Base-by-base conservation (phyloP, 1,284 basidiomycete genomes). In the Cerrena zonata region DNA sequence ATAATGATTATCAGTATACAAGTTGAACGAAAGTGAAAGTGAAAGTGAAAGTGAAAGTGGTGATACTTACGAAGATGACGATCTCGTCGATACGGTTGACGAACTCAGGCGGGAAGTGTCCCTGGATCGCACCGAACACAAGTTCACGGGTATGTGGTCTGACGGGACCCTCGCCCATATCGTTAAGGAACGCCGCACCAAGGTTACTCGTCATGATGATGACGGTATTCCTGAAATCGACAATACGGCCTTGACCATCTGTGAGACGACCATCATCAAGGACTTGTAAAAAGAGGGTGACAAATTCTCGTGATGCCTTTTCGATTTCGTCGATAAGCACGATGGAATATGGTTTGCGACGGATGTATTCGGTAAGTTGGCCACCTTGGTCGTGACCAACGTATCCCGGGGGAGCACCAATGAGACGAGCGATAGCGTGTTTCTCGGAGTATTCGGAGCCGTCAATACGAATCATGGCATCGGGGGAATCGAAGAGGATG, bases 131-230 rank as follows among this genome's bases (percentile, higher is more conserved):
- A 48, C 76, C 75, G 73, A 92, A 83, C 40, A 98, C 92, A 27
- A 86, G 69, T 22, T 78, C 67, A 55, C 76, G 78, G 2, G 88
- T 88, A 47, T 76, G 68, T 0, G 76, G 67, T 25, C 77, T 84
- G 44, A 95, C 82, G 0, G 81, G 74, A 2, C 91, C 86, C 38
- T 86, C 83, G 2, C 79, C 78, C 73, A 89, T 81, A 53, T 91
- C 89, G 51, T 91, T 83, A 37, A 93, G 78, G 68, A 81, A 87
- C 19, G 74, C 73, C 2, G 86, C 86, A 42, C 91, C 91, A 26
- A 97, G 78, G 66, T 98, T 98, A 49, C 90, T 93, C 2, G 94
- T 97, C 77, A 96, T 86, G 66, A 94, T 90, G 64, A 97, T 91
- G 61, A 95, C 90, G 1, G 91, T 90, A 64, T 92, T 95, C 56